Evolutionary conservation across 139 green algal species (phyloP), one percentile per base, ranked within the genome.

Genomic region (Volvox reticuliferus): DNA sequence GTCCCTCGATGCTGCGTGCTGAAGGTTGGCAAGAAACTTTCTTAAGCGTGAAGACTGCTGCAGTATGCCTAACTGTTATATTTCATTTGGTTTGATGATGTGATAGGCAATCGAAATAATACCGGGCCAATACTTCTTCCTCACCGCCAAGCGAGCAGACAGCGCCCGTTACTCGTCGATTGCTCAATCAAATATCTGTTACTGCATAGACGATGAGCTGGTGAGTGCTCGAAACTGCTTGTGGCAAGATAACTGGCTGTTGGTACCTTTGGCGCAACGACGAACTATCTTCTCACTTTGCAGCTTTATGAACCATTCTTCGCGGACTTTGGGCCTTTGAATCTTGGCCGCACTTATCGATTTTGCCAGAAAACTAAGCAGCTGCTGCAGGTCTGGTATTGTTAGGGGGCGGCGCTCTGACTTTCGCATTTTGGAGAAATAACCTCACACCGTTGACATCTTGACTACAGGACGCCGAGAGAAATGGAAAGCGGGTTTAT

Each of bases 261-360:
- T 79, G 21, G 19, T 36, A 35, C 63, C 35, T 71, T 33, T 12
- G 67, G 19, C 16, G 16, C 30, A n/a, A 30, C 16, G 32, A 32
- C 62, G 33, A 33, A 12, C 35, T 12, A 71, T 61, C 73, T 79
- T 65, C 28, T 32, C 33, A 55, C 32, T 55, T 17, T 28, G 87
- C 95, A 97, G 94, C 89, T 98, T 5, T 99, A 99, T 88, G 97
- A 99, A 88, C 97, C 97, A 2, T 99, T 99, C 90, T 98, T 96
- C 79, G 96, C 95, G 24, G 97, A 99, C 92, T 99, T 99, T 92
- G 97, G 97, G 2, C 97, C 97, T 3, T 94, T 98, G 22, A 99
- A 99, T 93, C 94, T 99, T 63, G 97, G 96, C 17, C 93, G 95
- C 73, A 93, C 96, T 0, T 98, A 95, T 91, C 93, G 96, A 24